phyloP scores from a whole-genome alignment of 139 green algal species.

The Astrephomene gubernaculifera region DNA sequence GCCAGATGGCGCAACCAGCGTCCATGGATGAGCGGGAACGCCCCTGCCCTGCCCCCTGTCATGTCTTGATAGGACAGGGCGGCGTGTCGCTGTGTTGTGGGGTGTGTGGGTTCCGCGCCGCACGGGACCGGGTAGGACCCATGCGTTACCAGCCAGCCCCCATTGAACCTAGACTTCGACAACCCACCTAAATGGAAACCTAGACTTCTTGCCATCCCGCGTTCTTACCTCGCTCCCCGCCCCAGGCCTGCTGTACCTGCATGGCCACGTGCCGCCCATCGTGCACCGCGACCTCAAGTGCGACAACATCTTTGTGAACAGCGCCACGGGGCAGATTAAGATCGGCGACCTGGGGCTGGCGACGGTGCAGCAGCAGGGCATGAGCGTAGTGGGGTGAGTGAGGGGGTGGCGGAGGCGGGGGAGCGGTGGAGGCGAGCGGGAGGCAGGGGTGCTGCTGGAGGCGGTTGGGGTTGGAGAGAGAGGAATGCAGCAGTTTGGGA shows the following conservation, averaged over 20 bases:
- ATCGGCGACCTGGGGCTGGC: slow-evolving; percentile 98
- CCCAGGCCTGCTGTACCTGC: slow-evolving; percentile 91
- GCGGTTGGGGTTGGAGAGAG: neutral
- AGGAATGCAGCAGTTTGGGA: neutral
- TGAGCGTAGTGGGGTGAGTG: slow-evolving; percentile 43
- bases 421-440: neutral
- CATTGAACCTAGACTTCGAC: no score
- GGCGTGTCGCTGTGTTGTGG: no score
- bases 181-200: no score
- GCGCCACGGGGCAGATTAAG: slow-evolving; percentile 94
- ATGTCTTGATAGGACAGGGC: no score
- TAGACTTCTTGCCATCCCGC: neutral
- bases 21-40: no score
- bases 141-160: no score
- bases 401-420: neutral
- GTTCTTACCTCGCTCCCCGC: neutral
- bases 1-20: no score
- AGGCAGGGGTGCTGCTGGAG: neutral
- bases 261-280: slow-evolving; percentile 82
- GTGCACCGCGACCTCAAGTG: slow-evolving; percentile 65
- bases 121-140: no score
- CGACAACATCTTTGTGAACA: slow-evolving; percentile 75
- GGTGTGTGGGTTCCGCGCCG: no score
- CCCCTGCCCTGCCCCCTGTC: no score
- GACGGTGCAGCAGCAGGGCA: slow-evolving; percentile 74